Base-by-base conservation (phyloP, 2,329 filamentous ascomycete genomes). In the Fusarium pilosicola region DNA sequence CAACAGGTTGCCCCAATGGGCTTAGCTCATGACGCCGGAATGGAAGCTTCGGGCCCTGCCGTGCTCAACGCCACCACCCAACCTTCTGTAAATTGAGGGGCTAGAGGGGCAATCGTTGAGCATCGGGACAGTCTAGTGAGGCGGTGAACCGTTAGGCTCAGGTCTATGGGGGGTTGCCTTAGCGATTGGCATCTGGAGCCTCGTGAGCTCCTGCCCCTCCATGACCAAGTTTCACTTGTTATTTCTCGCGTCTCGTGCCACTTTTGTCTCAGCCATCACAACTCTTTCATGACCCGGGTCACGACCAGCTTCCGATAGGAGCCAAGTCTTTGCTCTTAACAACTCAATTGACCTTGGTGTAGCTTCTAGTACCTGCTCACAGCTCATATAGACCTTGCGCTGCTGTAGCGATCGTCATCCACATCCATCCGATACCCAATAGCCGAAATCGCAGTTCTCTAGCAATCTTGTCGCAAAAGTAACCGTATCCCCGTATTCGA, bases 181-280 rank as follows among this genome's bases (percentile, higher is more conserved):
- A 62, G 59, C 63, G 67, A 76, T 70, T 72, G 68, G 71, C 63
- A 68, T 73, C 57, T 72, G 64, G 49, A 62, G 46, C 71, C 64
- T 65, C 68, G 44, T 74, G 64, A 64, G 52, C 48, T 72, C 45
- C 46, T 63, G 66, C 67, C 73, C 73, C 73, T 75, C 67, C 73
- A 68, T 30, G 26, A 24, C 20, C 41, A 52, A 59, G 61, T 54
- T 55, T 65, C 67, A 72, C 55, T 68, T 57, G 17, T 52, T 64
- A 59, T 51, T 62, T 62, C 48, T 61, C 51, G 51, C 42, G 60
- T 71, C 63, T 74, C 63, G 69, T 71, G 69, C 60, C 69, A 49
- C 59, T 54, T 64, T 66, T 68, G 62, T 61, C 49, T 65, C 49
- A 52, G 44, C 32, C 44, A 58, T 68, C 62, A 46, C 59, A 34